A percentile compares a stretch with the other conserved stretches of the same genome.
Conservation (phyloP, 2,329 filamentous ascomycete genomes). For the Fusarium oligoseptatum region DNA sequence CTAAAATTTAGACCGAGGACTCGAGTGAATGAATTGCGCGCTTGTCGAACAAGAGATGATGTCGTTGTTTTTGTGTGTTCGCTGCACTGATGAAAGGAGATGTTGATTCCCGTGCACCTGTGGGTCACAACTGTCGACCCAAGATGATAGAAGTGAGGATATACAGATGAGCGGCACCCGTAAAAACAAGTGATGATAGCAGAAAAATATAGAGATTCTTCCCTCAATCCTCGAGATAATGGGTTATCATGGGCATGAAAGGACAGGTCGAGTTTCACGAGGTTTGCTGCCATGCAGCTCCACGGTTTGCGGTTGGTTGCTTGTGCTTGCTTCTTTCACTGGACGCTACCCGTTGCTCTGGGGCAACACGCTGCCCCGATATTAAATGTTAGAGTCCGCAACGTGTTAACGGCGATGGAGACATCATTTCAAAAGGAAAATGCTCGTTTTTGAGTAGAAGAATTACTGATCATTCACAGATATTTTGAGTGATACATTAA, state of each 20-base stretch:
- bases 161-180: neutral
- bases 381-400: slow-evolving; percentile 41
- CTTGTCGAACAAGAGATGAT: slow-evolving; percentile 1
- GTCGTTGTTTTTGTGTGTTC: slow-evolving; percentile 13
- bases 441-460: neutral
- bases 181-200: neutral
- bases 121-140: neutral
- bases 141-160: neutral
- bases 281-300: slow-evolving; percentile 17
- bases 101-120: neutral
- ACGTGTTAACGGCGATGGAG: neutral
- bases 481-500: neutral
- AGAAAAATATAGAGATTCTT: neutral
- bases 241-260: slow-evolving; percentile 15
- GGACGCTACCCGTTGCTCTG: slow-evolving; percentile 42
- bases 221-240: neutral
- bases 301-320: slow-evolving; percentile 34
- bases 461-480: neutral
- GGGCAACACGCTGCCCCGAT: slow-evolving; percentile 45
- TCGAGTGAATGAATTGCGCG: neutral
- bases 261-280: slow-evolving; percentile 28
- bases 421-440: neutral
- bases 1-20: neutral
- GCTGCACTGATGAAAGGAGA: neutral
- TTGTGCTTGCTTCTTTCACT: slow-evolving; percentile 36